A percentile compares a stretch with the other conserved stretches of the same genome.
Evolutionary conservation across 331 rosid genomes (phyloP).

Genomic region (Pyrus hybrid): DNA sequence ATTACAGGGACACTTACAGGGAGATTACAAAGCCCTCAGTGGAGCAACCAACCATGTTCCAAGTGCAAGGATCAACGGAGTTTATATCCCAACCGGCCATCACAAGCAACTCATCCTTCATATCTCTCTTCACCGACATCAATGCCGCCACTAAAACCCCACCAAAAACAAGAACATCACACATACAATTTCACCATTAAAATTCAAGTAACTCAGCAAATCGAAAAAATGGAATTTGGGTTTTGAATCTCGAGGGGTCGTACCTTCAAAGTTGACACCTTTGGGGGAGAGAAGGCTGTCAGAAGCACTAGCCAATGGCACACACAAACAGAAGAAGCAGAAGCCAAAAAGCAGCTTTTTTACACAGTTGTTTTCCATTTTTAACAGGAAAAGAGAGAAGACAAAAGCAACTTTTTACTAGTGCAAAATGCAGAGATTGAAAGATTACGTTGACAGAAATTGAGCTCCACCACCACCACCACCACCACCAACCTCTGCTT

Average conservation of each 20-base stretch:
- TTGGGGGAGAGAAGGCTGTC: conserved; percentile 85
- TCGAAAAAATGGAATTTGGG: neutral
- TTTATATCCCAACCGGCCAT: conserved; percentile 89
- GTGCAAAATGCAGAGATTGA: neutral
- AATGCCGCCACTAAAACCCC: conserved; percentile 71
- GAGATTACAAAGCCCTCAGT: conserved; percentile 67
- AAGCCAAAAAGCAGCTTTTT: conserved; percentile 25
- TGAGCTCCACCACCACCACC: neutral
- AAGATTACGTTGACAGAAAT: neutral
- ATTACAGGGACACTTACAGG: conserved; percentile 44
- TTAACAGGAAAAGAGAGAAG: conserved; percentile 1
- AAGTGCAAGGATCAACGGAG: conserved; percentile 97
- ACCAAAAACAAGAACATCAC: conserved; percentile 5
- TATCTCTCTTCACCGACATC: conserved; percentile 80
- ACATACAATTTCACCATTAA: neutral
- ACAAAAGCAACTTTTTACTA: conserved; percentile 14
- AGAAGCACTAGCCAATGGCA: conserved; percentile 26
- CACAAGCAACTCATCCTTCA: conserved; percentile 51
- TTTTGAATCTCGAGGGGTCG: conserved; percentile 12
- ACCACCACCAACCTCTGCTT: neutral
- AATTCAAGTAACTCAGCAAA: neutral
- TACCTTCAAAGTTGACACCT: conserved; percentile 96
- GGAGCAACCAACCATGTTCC: conserved; percentile 93
- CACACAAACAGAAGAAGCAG: conserved; percentile 28
- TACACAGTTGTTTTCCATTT: conserved; percentile 18